These are phyloP conservation scores for Lasiodiplodia sp. DNA, from an alignment of 2,329 filamentous ascomycete species.

Conservation along the genomic window DNA sequence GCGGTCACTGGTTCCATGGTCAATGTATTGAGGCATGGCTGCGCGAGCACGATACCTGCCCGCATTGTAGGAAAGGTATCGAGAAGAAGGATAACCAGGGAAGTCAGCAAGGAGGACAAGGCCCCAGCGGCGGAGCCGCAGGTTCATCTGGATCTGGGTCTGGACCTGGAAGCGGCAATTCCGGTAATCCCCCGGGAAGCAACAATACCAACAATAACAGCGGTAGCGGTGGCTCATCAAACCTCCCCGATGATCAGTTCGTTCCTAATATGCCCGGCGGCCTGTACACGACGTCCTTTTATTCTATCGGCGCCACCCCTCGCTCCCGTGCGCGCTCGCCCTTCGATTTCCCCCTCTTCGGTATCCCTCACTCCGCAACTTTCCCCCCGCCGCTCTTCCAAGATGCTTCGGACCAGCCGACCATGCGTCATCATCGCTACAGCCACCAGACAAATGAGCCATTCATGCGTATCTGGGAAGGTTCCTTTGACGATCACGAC, in stretches of 20 bases:
- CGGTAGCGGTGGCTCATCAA: neutral
- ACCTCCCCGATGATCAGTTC: neutral
- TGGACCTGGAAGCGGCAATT: slow-evolving; percentile 13
- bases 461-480: slow-evolving; percentile 1
- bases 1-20: slow-evolving; percentile 93
- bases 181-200: slow-evolving; percentile 5
- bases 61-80: slow-evolving; percentile 72
- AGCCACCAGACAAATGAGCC: slow-evolving; percentile 2
- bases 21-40: slow-evolving; percentile 85
- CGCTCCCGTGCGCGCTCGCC: neutral
- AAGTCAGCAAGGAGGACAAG: neutral
- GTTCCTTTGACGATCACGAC: slow-evolving; percentile 6
- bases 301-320: neutral
- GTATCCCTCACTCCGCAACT: neutral
- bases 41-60: slow-evolving; percentile 90
- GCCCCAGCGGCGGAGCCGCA: slow-evolving; percentile 3
- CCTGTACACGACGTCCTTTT: slow-evolving; percentile 8
- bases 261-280: slow-evolving; percentile 26
- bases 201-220: neutral
- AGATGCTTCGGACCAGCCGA: neutral
- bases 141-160: slow-evolving; percentile 24
- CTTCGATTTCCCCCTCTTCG: slow-evolving; percentile 12
- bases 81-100: slow-evolving; percentile 36
- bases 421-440: neutral
- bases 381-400: neutral